These are phyloP conservation scores for Apostasia shenzhenica DNA, from an alignment of 106 monocot genomes.

Conservation along the genomic window DNA sequence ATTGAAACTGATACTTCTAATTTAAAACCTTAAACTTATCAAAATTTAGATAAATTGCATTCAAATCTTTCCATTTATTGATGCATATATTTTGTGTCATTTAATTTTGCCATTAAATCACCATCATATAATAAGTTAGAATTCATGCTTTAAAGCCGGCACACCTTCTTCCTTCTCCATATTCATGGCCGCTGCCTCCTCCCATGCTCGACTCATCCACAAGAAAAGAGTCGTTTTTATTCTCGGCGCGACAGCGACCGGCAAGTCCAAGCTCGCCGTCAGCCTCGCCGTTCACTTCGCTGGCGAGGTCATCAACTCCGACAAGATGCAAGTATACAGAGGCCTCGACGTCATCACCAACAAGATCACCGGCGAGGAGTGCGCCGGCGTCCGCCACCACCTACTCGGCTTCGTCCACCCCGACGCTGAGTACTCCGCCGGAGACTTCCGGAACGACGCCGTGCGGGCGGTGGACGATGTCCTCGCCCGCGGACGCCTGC, in stretches of 20 bases:
- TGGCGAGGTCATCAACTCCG: conserved; percentile 57
- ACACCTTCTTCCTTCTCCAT: too few relatives aligned
- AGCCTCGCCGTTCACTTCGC: conserved; percentile 32
- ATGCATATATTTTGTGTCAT: too few relatives aligned
- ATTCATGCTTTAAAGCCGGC: too few relatives aligned
- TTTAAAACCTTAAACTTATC: too few relatives aligned
- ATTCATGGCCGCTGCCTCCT: too few relatives aligned
- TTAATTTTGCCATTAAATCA: too few relatives aligned
- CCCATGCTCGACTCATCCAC: too few relatives aligned
- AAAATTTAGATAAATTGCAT: too few relatives aligned
- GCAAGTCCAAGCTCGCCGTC: conserved; percentile 52
- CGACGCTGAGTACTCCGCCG: conserved; percentile 35
- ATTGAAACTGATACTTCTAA: too few relatives aligned
- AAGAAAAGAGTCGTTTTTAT: conserved; percentile 13
- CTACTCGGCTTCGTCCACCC: conserved; percentile 41
- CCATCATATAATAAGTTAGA: too few relatives aligned
- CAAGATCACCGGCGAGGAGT: conserved; percentile 46
- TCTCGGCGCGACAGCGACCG: conserved; percentile 52
- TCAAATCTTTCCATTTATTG: too few relatives aligned
- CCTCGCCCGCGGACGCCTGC: conserved; percentile 25
- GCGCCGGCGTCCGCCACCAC: conserved; percentile 48
- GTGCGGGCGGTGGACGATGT: conserved; percentile 15
- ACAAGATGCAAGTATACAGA: conserved; percentile 63
- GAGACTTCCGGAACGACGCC: conserved; percentile 28
- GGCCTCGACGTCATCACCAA: conserved; percentile 53